Percentiles rank a stretch among this genome's conserved stretches.
Conservation (phyloP, 306 rosid genomes). For the Begonia fuchsioides region DNA sequence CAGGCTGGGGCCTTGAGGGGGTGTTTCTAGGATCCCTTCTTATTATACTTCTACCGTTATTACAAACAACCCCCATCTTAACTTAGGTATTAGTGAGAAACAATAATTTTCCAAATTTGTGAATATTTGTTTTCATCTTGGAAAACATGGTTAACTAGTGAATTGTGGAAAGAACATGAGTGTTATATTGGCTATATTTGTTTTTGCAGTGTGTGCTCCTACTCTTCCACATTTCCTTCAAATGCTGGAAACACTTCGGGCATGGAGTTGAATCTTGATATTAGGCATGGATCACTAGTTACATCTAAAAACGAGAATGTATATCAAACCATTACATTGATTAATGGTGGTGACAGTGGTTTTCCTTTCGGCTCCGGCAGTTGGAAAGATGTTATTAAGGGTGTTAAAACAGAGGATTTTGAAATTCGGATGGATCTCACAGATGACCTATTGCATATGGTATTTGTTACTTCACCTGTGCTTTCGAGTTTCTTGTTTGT, state of each 20-base stretch:
- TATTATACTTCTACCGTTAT: too few species aligned
- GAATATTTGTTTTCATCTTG: too few species aligned
- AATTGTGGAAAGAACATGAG: too few species aligned
- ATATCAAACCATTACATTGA: slow-evolving; percentile 28
- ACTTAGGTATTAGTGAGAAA: too few species aligned
- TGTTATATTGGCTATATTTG: slow-evolving; percentile 3
- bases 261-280: slow-evolving; percentile 16
- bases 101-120: too few species aligned
- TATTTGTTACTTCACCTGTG: slow-evolving; percentile 8
- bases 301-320: slow-evolving; percentile 20
- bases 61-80: too few species aligned
- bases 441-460: slow-evolving; percentile 94
- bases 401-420: slow-evolving; percentile 36
- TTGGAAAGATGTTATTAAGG: slow-evolving; percentile 38
- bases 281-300: slow-evolving; percentile 16
- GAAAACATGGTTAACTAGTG: too few species aligned
- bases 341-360: slow-evolving; percentile 24
- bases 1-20: too few species aligned
- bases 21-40: too few species aligned
- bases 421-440: slow-evolving; percentile 94
- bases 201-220: slow-evolving; percentile 42
- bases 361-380: slow-evolving; percentile 18
- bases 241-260: slow-evolving; percentile 30
- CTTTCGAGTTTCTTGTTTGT: too few species aligned
- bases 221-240: slow-evolving; percentile 26